Conservation (phyloP, 192 early-diverging fungal species). For the Lobulomyces angularis region DNA sequence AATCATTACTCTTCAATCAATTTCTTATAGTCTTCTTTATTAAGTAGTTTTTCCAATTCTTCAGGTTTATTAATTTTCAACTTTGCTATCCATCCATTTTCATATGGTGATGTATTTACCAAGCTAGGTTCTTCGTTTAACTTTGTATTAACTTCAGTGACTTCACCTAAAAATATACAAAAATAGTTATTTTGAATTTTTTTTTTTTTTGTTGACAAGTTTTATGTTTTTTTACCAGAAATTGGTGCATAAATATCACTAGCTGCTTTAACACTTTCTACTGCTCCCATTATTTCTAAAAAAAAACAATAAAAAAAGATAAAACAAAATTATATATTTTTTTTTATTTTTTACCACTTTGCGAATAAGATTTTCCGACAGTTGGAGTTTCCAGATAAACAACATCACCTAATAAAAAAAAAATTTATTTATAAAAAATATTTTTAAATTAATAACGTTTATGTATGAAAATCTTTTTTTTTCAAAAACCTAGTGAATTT, state of each 20-base stretch:
- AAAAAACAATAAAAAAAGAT: neutral
- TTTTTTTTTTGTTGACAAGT: too few species aligned
- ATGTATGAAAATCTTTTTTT: too few species aligned
- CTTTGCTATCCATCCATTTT: constrained; percentile 87
- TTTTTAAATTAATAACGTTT: too few species aligned
- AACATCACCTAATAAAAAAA: too few species aligned
- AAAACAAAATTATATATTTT: constrained; percentile 4
- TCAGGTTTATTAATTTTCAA: constrained; percentile 58
- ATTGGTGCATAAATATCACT: constrained; percentile 83
- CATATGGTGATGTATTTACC: constrained; percentile 65
- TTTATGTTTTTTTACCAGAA: too few species aligned
- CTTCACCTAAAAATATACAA: too few species aligned
- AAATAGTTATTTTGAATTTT: too few species aligned
- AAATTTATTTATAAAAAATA: too few species aligned
- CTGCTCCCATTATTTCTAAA: constrained; percentile 58
- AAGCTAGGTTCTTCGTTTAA: constrained; percentile 58
- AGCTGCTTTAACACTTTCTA: constrained; percentile 93
- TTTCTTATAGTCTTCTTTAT: constrained; percentile 54
- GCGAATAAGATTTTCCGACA: constrained; percentile 46
- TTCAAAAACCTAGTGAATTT: constrained; percentile 62
- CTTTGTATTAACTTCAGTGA: constrained; percentile 61
- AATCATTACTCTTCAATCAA: too few species aligned
- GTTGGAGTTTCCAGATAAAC: constrained; percentile 84
- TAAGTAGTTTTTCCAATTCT: constrained; percentile 61
- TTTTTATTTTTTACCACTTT: constrained; percentile 30